Evolutionary conservation across 352 stramenopile species (phyloP).

Genomic region (Globisporangium orthogonon): DNA sequence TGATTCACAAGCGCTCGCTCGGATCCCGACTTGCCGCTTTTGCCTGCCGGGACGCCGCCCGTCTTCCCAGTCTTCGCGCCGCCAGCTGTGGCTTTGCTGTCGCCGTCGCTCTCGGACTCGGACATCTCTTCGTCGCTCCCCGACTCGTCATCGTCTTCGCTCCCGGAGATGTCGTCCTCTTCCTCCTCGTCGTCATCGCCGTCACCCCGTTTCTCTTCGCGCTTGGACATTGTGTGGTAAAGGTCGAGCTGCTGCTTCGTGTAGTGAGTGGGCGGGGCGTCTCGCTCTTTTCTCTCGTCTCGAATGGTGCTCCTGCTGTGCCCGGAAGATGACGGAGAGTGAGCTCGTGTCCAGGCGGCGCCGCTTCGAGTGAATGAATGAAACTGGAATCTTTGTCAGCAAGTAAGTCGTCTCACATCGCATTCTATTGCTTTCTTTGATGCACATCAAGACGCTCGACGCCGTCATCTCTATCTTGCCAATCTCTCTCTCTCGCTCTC

Average conservation of each 20-base stretch:
- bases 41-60: constrained; percentile 7
- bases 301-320: too few relatives aligned
- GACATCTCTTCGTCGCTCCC: constrained; percentile 68
- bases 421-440: too few relatives aligned
- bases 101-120: constrained; percentile 49
- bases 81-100: constrained; percentile 22
- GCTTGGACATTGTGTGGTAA: constrained; percentile 39
- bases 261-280: too few relatives aligned
- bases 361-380: too few relatives aligned
- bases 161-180: constrained; percentile 49
- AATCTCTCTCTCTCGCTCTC: not conserved
- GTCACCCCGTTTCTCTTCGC: constrained; percentile 41
- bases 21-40: constrained; percentile 17
- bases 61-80: constrained; percentile 13
- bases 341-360: too few relatives aligned
- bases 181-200: constrained; percentile 45
- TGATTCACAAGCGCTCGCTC: constrained; percentile 67
- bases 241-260: too few relatives aligned
- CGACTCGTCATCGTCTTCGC: constrained; percentile 28
- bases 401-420: too few relatives aligned
- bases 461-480: too few relatives aligned
- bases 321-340: too few relatives aligned
- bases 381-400: too few relatives aligned
- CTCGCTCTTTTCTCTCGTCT: too few relatives aligned
- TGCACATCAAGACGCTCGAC: too few relatives aligned